These are phyloP conservation scores for Microdochium paspali DNA, from an alignment of 2,329 filamentous ascomycete genomes.

Conservation along the genomic window DNA sequence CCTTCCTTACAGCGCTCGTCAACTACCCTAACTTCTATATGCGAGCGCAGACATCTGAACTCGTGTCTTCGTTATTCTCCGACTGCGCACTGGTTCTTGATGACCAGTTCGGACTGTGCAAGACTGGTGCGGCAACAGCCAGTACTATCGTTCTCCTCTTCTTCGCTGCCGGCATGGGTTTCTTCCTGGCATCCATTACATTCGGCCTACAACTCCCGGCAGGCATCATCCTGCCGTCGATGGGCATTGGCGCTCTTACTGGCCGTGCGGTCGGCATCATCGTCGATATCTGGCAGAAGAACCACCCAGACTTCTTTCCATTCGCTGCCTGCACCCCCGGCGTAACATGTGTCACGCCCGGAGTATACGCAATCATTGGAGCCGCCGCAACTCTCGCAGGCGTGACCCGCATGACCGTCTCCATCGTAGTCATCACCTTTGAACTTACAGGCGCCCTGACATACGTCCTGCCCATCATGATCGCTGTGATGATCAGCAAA, in stretches of 20 bases:
- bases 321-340: slow-evolving; percentile 81
- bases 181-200: slow-evolving; percentile 76
- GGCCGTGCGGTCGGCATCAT: slow-evolving; percentile 84
- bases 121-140: slow-evolving; percentile 72
- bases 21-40: slow-evolving; percentile 97
- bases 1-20: slow-evolving; percentile 74
- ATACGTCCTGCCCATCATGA: slow-evolving; percentile 97
- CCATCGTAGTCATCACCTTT: slow-evolving; percentile 99
- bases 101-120: slow-evolving; percentile 85
- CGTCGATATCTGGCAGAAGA: slow-evolving; percentile 78
- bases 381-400: slow-evolving; percentile 90
- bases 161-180: slow-evolving; percentile 73
- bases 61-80: slow-evolving; percentile 85
- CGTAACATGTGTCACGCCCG: slow-evolving; percentile 79
- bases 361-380: slow-evolving; percentile 93
- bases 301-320: slow-evolving; percentile 65
- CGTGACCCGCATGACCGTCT: slow-evolving; percentile 92
- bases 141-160: slow-evolving; percentile 76
- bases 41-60: slow-evolving; percentile 82
- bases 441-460: slow-evolving; percentile 93
- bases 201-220: slow-evolving; percentile 93
- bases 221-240: slow-evolving; percentile 89
- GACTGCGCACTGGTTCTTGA: slow-evolving; percentile 78
- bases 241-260: slow-evolving; percentile 87
- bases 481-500: slow-evolving; percentile 95